Evolutionary conservation across 2,329 filamentous ascomycete genomes (phyloP), one percentile per base, ranked within the genome.

Genomic region (Paracoccidioides brasiliensis): DNA sequence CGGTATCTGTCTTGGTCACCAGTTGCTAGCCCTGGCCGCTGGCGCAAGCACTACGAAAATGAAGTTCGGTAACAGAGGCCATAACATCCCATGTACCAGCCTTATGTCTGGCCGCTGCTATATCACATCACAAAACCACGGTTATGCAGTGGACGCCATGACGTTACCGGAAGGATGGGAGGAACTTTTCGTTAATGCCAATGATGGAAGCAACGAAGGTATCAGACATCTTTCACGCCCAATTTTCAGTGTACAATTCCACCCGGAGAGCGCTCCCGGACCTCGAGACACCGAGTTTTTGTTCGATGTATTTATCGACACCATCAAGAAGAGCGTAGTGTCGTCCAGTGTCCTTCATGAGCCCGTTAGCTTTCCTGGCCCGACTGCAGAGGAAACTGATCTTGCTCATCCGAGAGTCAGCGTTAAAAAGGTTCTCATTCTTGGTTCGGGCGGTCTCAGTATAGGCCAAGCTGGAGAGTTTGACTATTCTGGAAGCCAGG

Each of bases 211-310:
- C 74, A 98, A 98, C 72, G 93, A 98, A 76, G 93, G 93, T 74
- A 96, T 98, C 67, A 85, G 90, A 72, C 90, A 97, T 70, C 76
- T 80, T 51, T 81, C 77, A 70, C 86, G 84, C 66, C 93, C 93
- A 53, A 94, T 91, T 76, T 98, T 98, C 79, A 96, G 90, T 77
- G 93, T 97, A n/a, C 93, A 98, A 70, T 98, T 98, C 76, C 93
- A 98, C 68, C 93, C 93, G 0, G 93, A 98, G 73, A 95, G 90
- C 76, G 94, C 90, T 0, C 93, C 93, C 2, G 93, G 93, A 56
- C 93, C 93, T 53, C 82, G 89, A 40, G 93, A 98, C 69, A 98
- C 93, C 33, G 93, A 98, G 70, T 96, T 88, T 68, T 79, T 98
- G 32, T 98, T 98, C 62, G 90, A 98, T 71, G 89, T 97, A 60